Evolutionary conservation across 345 rosid genomes (phyloP).

Genomic region (Mercurialis annua): DNA sequence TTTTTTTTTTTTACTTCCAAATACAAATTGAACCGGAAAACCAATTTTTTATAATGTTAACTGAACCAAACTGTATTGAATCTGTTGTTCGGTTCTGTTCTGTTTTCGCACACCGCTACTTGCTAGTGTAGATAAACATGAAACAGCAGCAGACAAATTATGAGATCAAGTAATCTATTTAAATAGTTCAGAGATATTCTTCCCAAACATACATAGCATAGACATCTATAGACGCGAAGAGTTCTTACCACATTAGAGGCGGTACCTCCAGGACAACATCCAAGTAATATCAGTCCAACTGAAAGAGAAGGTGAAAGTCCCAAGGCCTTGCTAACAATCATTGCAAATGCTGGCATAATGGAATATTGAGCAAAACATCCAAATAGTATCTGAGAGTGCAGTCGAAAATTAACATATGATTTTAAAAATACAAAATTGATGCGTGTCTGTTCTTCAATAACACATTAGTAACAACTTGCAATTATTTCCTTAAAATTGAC

Average conservation of each 20-base stretch:
- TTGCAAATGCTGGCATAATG: conserved; percentile 54
- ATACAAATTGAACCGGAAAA: too few species aligned
- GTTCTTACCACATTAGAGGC: conserved; percentile 71
- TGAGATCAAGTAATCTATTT: not conserved
- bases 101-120: too few species aligned
- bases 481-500: not conserved
- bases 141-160: not conserved
- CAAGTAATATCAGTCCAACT: conserved; percentile 60
- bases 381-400: conserved; percentile 49
- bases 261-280: conserved; percentile 68
- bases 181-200: not conserved
- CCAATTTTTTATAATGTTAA: too few species aligned
- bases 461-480: not conserved
- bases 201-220: not conserved
- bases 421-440: not conserved
- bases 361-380: conserved; percentile 63
- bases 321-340: conserved; percentile 43
- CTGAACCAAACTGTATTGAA: too few species aligned
- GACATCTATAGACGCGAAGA: not conserved
- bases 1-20: too few species aligned
- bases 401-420: not conserved
- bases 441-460: not conserved
- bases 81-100: too few species aligned
- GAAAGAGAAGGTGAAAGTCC: conserved; percentile 60
- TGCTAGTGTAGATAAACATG: not conserved